Conservation (phyloP, 106 monocot species). For the Xerophyta viscosa region DNA sequence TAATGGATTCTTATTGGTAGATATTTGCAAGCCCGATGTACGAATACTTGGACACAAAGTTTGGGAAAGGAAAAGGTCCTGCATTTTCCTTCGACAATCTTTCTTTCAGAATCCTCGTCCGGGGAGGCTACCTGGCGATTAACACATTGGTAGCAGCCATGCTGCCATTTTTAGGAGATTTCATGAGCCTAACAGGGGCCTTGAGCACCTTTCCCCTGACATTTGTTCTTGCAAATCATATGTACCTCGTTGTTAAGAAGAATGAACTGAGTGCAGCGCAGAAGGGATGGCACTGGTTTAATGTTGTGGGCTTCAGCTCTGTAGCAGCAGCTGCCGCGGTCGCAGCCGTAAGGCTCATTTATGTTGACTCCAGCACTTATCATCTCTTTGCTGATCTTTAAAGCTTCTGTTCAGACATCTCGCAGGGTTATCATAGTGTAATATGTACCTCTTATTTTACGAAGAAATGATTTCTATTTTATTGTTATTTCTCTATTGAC, state of each 20-base stretch:
- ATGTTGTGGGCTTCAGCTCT: constrained; percentile 61
- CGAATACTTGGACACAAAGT: constrained; percentile 81
- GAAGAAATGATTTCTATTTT: no score
- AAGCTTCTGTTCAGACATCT: no score
- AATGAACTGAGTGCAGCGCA: constrained; percentile 32
- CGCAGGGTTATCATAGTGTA: no score
- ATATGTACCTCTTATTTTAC: no score
- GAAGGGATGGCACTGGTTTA: constrained; percentile 82
- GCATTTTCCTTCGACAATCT: constrained; percentile 53
- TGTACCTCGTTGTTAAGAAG: constrained; percentile 69
- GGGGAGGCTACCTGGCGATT: constrained; percentile 74
- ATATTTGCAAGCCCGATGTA: constrained; percentile 98
- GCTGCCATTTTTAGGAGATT: constrained; percentile 88
- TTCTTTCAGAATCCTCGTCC: constrained; percentile 54
- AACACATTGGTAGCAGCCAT: constrained; percentile 78
- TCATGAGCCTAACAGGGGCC: constrained; percentile 94
- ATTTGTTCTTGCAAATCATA: constrained; percentile 95
- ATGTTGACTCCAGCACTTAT: constrained; percentile 61
- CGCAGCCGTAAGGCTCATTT: constrained; percentile 60
- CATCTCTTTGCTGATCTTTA: constrained; percentile 74
- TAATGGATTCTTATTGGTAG: constrained; percentile 24
- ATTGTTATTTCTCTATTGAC: no score
- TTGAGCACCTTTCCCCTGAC: constrained; percentile 88
- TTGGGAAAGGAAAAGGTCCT: constrained; percentile 37
- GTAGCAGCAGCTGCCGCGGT: constrained; percentile 48